Base-by-base conservation (phyloP, 2,329 filamentous ascomycete species). In the Pezicula neosporulosa region DNA sequence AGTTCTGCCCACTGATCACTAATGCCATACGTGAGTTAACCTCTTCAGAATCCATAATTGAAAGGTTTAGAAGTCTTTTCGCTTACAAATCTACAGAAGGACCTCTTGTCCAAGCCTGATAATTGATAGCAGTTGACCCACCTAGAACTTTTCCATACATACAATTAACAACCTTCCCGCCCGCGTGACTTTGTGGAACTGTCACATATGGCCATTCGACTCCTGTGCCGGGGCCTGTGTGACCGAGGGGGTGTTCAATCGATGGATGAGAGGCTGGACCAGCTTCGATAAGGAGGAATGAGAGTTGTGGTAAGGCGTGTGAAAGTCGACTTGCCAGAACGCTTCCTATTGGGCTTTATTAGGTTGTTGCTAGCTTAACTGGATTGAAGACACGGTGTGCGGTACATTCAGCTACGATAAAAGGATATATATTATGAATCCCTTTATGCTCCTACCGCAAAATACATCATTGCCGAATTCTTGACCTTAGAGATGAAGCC, bases 1-100 rank as follows among this genome's bases (percentile, higher is more conserved):
- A 69, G 56, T n/a, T 64, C 56, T 4, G 65, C 70, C 76, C 75
- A 78, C 36, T 68, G 66, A 28, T 78, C 69, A 57, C 72, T 78
- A 33, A 33, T 9, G 7, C 7, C 30, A 33, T 2, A 54, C 77
- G 73, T 6, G 61, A 60, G 3, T 65, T 61, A 27, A 68, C 13
- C 5, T 33, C 30, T 33, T 33, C 10, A 12, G 19, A 33, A 13
- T 16, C 28, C 13, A 15, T 3, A 44, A 16, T 4, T 10, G 8
- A 18, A 24, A 44, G 3, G 2, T n/a, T 5, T 33, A 2, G 30
- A 33, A 24, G 24, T 24, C 24, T 24, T 13, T 33, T 33, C 1
- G 3, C 74, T 74, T 21, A 75, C 71, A 15, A 70, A 70, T 66
- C 74, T 72, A 15, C 60, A 61, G 18, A 66, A 63, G 66, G 39